Percentiles rank a stretch among this genome's conserved stretches.
Evolutionary conservation across 2,329 filamentous ascomycete genomes (phyloP).

Genomic region (Daldinia sp.): DNA sequence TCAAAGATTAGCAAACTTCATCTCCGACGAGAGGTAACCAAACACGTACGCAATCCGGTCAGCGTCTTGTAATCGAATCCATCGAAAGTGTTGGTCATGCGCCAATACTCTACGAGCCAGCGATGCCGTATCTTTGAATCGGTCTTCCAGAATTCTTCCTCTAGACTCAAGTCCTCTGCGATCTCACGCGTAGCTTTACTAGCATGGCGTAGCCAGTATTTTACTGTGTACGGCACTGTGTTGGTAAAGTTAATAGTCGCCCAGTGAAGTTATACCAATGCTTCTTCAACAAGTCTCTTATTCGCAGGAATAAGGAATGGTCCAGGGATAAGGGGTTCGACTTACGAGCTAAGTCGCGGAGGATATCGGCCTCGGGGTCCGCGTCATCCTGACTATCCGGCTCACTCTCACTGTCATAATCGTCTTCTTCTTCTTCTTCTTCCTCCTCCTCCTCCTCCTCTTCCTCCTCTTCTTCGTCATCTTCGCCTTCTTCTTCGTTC

Average conservation of each 20-base stretch:
- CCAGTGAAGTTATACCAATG: no score
- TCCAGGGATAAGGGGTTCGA: background rate
- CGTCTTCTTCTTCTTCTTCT: conserved; percentile 11
- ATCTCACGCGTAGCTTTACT: conserved; percentile 53
- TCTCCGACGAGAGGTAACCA: background rate
- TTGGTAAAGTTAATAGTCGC: conserved; percentile 5
- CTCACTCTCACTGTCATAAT: conserved; percentile 29
- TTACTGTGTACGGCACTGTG: conserved; percentile 49
- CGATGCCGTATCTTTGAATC: conserved; percentile 49
- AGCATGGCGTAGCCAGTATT: conserved; percentile 53
- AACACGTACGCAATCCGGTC: conserved; percentile 44
- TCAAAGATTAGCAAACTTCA: conserved; percentile 5
- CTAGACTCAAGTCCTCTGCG: conserved; percentile 51
- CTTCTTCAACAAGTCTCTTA: background rate
- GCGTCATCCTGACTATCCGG: conserved; percentile 30
- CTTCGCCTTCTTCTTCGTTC: conserved; percentile 6
- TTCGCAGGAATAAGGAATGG: background rate
- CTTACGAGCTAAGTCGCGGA: conserved; percentile 41
- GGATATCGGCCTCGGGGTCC: conserved; percentile 44
- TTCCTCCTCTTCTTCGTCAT: conserved; percentile 9
- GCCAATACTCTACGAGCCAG: conserved; percentile 50
- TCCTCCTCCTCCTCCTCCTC: conserved; percentile 28
- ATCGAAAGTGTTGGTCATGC: conserved; percentile 46
- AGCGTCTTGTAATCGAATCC: conserved; percentile 45
- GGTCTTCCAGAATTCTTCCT: conserved; percentile 51